These are phyloP conservation scores for Camellia oleifera DNA, from an alignment of 179 eudicot genomes.

Conservation along the genomic window DNA sequence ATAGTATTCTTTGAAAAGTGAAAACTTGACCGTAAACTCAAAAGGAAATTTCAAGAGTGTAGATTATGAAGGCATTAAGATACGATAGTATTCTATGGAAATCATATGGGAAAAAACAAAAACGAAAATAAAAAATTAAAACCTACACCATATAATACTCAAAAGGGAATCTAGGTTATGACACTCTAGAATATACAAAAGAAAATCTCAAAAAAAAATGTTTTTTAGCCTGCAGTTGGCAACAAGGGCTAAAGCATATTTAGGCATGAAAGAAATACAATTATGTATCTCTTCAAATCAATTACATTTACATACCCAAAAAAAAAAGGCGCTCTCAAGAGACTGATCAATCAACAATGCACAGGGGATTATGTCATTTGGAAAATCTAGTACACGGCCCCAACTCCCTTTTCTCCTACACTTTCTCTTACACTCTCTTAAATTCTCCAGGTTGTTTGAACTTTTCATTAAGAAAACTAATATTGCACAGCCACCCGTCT, in stretches of 20 bases:
- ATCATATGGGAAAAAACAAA: no score
- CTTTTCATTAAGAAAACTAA: neutral
- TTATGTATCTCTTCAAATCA: neutral
- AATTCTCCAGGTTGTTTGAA: neutral
- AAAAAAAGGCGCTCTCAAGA: neutral
- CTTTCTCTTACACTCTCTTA: neutral
- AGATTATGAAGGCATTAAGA: neutral
- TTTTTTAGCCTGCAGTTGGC: neutral
- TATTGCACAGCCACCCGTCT: neutral
- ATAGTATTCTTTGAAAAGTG: neutral
- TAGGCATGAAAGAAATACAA: neutral
- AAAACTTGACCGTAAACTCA: neutral
- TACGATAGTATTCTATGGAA: neutral
- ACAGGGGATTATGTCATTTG: neutral
- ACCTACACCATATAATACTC: neutral
- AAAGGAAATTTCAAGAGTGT: neutral
- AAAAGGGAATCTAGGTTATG: neutral
- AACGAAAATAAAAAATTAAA: neutral
- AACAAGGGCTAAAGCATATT: neutral
- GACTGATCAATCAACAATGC: neutral
- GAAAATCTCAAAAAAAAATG: neutral
- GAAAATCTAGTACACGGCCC: neutral
- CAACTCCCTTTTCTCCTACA: neutral
- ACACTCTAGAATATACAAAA: neutral
- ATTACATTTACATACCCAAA: neutral